Evolutionary conservation across 495 filamentous ascomycete species (phyloP).

Genomic region (Cercophora newfieldiana): DNA sequence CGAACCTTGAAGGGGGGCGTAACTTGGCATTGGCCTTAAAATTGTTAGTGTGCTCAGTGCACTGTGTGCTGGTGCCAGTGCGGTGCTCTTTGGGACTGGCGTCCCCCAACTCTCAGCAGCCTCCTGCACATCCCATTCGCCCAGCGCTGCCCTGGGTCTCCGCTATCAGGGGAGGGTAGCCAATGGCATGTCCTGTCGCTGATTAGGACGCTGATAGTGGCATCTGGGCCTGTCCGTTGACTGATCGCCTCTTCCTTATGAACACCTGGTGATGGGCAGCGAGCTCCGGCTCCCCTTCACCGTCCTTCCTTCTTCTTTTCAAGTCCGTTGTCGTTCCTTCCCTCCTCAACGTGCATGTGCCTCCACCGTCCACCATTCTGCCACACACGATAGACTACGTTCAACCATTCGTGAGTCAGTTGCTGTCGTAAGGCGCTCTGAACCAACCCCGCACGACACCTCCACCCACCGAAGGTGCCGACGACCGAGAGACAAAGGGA

Average conservation of each 20-base stretch:
- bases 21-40: slow-evolving; percentile 18
- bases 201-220: slow-evolving; percentile 19
- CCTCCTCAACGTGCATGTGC: neutral
- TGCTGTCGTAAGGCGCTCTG: neutral
- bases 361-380: neutral
- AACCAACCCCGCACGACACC: slow-evolving; percentile 6
- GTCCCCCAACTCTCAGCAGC: slow-evolving; percentile 3
- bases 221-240: slow-evolving; percentile 10
- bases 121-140: slow-evolving; percentile 28
- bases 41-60: slow-evolving; percentile 18
- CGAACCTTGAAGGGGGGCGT: slow-evolving; percentile 13
- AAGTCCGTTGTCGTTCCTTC: neutral
- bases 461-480: neutral
- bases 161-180: slow-evolving; percentile 19
- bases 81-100: neutral
- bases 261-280: slow-evolving; percentile 5
- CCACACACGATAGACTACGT: neutral
- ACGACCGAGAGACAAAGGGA: slow-evolving; percentile 9
- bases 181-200: slow-evolving; percentile 13
- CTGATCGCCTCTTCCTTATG: slow-evolving; percentile 18
- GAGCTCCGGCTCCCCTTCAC: neutral
- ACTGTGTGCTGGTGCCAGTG: slow-evolving; percentile 5
- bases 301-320: neutral
- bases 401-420: slow-evolving; percentile 14
- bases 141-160: neutral